These are phyloP conservation scores for Colletotrichum graminicola DNA, from an alignment of 2,329 filamentous ascomycete species.

Conservation along the genomic window DNA sequence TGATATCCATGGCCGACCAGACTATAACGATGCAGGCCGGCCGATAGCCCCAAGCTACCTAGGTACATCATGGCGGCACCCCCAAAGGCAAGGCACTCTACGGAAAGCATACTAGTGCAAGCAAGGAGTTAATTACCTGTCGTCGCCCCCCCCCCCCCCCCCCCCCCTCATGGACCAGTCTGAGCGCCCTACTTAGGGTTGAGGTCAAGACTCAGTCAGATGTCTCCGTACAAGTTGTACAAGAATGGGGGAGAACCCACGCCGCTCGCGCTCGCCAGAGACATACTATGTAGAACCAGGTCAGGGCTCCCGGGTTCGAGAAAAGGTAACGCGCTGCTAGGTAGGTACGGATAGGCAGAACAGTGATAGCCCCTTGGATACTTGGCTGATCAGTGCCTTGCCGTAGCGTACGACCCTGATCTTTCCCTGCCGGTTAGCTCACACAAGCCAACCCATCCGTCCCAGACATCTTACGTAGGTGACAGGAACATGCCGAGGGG, in stretches of 20 bases:
- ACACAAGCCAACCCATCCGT: background rate
- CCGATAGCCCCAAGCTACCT: background rate
- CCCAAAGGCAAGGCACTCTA: background rate
- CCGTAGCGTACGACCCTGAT: slow-evolving; percentile 18
- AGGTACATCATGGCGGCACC: slow-evolving; percentile 7
- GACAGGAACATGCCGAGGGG: slow-evolving; percentile 25
- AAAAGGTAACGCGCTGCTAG: slow-evolving; percentile 1
- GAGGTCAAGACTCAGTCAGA: slow-evolving; percentile 32
- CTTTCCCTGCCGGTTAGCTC: slow-evolving; percentile 12
- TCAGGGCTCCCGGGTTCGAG: slow-evolving; percentile 40
- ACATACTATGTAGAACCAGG: slow-evolving; percentile 26
- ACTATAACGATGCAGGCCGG: background rate
- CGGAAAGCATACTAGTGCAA: slow-evolving; percentile 10
- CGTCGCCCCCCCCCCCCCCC: too few relatives aligned
- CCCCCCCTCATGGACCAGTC: background rate
- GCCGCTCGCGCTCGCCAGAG: slow-evolving; percentile 36
- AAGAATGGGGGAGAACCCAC: slow-evolving; percentile 36
- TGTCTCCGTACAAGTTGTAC: slow-evolving; percentile 35
- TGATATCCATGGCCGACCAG: background rate
- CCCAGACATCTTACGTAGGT: slow-evolving; percentile 15
- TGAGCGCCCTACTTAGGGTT: slow-evolving; percentile 34
- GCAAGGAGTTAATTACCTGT: slow-evolving; percentile 15
- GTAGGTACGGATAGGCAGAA: background rate
- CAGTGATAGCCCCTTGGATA: slow-evolving; percentile 22
- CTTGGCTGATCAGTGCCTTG: slow-evolving; percentile 33